Evolutionary conservation across 2,329 filamentous ascomycete species (phyloP).

Genomic region (Fusarium sp.): DNA sequence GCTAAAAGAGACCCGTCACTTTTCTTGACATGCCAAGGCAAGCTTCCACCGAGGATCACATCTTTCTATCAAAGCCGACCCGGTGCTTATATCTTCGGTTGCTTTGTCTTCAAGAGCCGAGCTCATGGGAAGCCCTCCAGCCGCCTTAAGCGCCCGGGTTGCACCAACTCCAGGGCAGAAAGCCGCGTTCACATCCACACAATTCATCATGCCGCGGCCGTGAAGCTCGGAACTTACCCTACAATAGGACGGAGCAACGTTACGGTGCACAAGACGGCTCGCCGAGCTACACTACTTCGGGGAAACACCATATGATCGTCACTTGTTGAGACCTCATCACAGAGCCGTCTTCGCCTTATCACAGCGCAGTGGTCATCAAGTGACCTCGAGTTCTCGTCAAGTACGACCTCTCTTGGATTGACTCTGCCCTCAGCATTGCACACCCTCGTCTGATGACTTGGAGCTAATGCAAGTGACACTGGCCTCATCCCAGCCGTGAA

Average conservation of each 20-base stretch:
- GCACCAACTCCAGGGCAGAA: slow-evolving; percentile 14
- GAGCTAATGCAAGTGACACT: slow-evolving; percentile 49
- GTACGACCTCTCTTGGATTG: slow-evolving; percentile 1
- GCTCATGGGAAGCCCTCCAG: slow-evolving; percentile 8
- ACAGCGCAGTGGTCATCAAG: neutral
- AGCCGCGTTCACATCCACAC: neutral
- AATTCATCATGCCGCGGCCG: slow-evolving; percentile 11
- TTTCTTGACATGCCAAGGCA: slow-evolving; percentile 15
- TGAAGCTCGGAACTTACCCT: neutral
- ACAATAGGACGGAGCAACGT: neutral
- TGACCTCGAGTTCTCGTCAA: slow-evolving; percentile 3
- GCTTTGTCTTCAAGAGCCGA: slow-evolving; percentile 1
- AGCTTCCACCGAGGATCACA: slow-evolving; percentile 6
- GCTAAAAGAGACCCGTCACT: slow-evolving; percentile 23
- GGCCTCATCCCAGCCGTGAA: slow-evolving; percentile 46
- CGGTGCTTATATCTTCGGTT: neutral
- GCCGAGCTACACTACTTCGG: neutral
- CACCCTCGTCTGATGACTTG: slow-evolving; percentile 41
- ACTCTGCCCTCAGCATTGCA: slow-evolving; percentile 12
- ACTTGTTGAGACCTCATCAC: neutral
- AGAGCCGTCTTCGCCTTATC: neutral
- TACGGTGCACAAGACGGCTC: neutral
- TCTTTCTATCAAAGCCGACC: neutral
- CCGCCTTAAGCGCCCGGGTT: slow-evolving; percentile 24
- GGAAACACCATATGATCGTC: neutral